phyloP scores from a whole-genome alignment of 768 basidiomycete genomes.

The Russula olivacea region DNA sequence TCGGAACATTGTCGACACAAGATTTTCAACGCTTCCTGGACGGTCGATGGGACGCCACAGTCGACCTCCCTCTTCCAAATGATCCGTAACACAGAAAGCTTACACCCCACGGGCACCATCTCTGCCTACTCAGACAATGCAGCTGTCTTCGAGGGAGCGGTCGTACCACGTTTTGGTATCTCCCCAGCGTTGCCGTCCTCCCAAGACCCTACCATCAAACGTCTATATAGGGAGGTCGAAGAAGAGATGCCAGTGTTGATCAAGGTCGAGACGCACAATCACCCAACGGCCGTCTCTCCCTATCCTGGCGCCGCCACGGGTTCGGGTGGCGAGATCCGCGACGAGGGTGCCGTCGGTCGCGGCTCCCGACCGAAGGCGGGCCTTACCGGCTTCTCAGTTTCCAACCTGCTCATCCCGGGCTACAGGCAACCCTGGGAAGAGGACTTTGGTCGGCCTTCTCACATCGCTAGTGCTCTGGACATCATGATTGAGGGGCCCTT shows the following conservation, averaged over 20 bases:
- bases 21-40: slow-evolving; percentile 98
- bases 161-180: slow-evolving; percentile 69
- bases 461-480: slow-evolving; percentile 89
- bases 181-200: slow-evolving; percentile 28
- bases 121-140: slow-evolving; percentile 99
- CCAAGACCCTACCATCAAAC: slow-evolving; percentile 23
- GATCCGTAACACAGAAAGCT: slow-evolving; percentile 92
- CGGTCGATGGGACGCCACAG: slow-evolving; percentile 61
- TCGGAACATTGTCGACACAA: slow-evolving; percentile 99
- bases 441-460: slow-evolving; percentile 82
- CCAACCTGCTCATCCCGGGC: slow-evolving; percentile 88
- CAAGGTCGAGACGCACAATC: slow-evolving; percentile 99
- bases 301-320: slow-evolving; percentile 99
- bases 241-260: slow-evolving; percentile 86
- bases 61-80: slow-evolving; percentile 85
- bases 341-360: slow-evolving; percentile 92
- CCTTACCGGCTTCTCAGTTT: slow-evolving; percentile 86
- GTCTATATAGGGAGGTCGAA: slow-evolving; percentile 47
- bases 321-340: slow-evolving; percentile 96
- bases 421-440: slow-evolving; percentile 94
- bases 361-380: slow-evolving; percentile 98
- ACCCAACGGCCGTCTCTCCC: slow-evolving; percentile 96
- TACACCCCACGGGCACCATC: slow-evolving; percentile 71
- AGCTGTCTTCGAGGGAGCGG: slow-evolving; percentile 80
- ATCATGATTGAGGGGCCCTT: slow-evolving; percentile 98